Evolutionary conservation across 2,329 filamentous ascomycete species (phyloP), one percentile per base, ranked within the genome.

Genomic region (Grosmannia serpens): DNA sequence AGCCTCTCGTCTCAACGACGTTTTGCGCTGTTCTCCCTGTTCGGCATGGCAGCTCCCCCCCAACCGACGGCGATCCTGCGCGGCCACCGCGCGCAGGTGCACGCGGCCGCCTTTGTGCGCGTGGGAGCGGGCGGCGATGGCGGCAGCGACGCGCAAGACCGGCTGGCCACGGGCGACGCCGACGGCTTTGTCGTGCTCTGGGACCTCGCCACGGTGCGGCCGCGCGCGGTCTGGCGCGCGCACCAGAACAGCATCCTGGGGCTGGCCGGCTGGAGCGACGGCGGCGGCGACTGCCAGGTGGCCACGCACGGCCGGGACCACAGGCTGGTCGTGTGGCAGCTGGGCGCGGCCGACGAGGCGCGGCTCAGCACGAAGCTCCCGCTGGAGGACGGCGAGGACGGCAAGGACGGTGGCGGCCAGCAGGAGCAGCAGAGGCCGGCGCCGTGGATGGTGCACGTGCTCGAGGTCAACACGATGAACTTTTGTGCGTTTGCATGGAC

Each of bases 381-480:
- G 0, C 79, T 92, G 35, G 89, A 95, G 61, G n/a, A 49, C 1
- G 35, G 51, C 20, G 15, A 7, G 3, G 33, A 15, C 7, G 53
- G 74, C 69, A 1, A 70, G 69, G 31, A 72, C 70, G 52, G 70
- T 70, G 55, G 35, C 13, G 4, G 13, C 7, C 9, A 17, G 8
- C 13, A 44, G 15, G 2, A 31, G 4, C 35, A 31, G 17, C 24
- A 49, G 41, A 4, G 17, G 62, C 81, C 79, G 22, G 79, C 85
- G 65, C 94, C 94, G 33, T 95, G 89, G 90, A 75, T 96, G n/a
- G 71, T 96, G 26, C 83, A 96, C 70, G 81, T 88, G 4, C 74
- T 99, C 6, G 78, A 88, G 6, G 90, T 97, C 50, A 96, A 96
- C 67, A 90, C 92, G 1, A 82, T 97, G 74, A 99, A 97, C 68